Evolutionary conservation across 106 monocot genomes (phyloP).

Genomic region (Gastrodia elata): DNA sequence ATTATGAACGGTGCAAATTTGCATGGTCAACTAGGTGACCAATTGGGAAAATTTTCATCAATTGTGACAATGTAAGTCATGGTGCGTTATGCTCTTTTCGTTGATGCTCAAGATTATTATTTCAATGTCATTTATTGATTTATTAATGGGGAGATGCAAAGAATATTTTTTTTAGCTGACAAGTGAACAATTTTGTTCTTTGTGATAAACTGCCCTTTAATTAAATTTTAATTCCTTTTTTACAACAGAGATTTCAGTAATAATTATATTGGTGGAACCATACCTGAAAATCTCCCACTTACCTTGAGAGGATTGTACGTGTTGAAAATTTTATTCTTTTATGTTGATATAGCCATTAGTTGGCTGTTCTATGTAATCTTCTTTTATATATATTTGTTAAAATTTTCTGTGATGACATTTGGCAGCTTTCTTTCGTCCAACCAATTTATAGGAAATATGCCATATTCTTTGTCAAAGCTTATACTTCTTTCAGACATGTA

Average conservation of each 20-base stretch:
- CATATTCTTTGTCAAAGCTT: constrained; percentile 57
- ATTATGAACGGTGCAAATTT: constrained; percentile 78
- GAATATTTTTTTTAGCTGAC: background rate
- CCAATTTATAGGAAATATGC: constrained; percentile 82
- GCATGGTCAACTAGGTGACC: constrained; percentile 73
- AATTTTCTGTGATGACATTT: constrained; percentile 7
- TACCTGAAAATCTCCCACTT: constrained; percentile 77
- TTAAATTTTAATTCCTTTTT: constrained; percentile 9
- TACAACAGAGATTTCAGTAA: constrained; percentile 80
- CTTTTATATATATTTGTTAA: constrained; percentile 1
- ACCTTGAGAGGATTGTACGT: constrained; percentile 76
- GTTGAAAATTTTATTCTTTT: background rate
- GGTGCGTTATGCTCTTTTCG: background rate
- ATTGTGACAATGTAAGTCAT: constrained; percentile 66
- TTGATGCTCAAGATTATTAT: background rate
- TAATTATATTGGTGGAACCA: constrained; percentile 87
- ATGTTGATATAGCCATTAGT: constrained; percentile 1
- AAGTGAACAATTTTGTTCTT: constrained; percentile 1
- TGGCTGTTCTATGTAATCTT: constrained; percentile 3
- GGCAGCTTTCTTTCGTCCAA: constrained; percentile 93
- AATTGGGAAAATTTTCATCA: constrained; percentile 63
- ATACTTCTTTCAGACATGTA: constrained; percentile 70
- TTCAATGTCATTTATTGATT: background rate
- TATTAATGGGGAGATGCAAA: constrained; percentile 1
- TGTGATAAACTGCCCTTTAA: background rate